A percentile compares a stretch with the other conserved stretches of the same genome.
Evolutionary conservation across 106 monocot species (phyloP).

Genomic region (Apostasia ramifera): DNA sequence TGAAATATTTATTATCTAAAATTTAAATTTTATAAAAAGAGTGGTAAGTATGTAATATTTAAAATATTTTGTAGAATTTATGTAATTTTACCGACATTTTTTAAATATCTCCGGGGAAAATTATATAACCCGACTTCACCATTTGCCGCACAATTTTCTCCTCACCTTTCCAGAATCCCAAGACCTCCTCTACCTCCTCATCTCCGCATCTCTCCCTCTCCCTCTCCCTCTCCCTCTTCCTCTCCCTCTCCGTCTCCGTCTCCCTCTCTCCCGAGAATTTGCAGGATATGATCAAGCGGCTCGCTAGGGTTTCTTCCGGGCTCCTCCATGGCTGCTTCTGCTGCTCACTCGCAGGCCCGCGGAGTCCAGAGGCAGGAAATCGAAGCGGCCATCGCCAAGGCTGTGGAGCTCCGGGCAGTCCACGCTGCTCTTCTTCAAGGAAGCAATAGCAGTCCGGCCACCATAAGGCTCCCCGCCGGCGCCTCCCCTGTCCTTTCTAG

Average conservation of each 20-base stretch:
- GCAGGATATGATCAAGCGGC: slow-evolving; percentile 10
- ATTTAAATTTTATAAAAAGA: too few relatives aligned
- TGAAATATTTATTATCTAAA: too few relatives aligned
- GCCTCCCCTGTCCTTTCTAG: slow-evolving; percentile 47
- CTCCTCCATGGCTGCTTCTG: slow-evolving; percentile 28
- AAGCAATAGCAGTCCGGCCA: slow-evolving; percentile 30
- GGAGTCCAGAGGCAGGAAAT: slow-evolving; percentile 50
- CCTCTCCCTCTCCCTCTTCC: not conserved
- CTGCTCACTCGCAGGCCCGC: slow-evolving; percentile 11
- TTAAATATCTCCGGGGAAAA: too few relatives aligned
- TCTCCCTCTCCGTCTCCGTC: not conserved
- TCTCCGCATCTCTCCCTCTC: not conserved
- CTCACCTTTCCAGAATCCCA: too few relatives aligned
- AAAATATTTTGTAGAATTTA: too few relatives aligned
- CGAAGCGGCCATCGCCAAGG: slow-evolving; percentile 69
- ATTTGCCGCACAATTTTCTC: too few relatives aligned
- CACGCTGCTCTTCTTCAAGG: slow-evolving; percentile 74
- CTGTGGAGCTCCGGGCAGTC: slow-evolving; percentile 71
- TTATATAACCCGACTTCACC: too few relatives aligned
- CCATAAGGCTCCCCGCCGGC: slow-evolving; percentile 21
- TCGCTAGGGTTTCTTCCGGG: not conserved
- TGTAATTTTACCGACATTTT: too few relatives aligned
- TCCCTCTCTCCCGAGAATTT: not conserved
- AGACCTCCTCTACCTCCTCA: not conserved
- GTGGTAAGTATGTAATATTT: too few relatives aligned